Base-by-base conservation (phyloP, 2,329 filamentous ascomycete species). In the Colletotrichum sp. region DNA sequence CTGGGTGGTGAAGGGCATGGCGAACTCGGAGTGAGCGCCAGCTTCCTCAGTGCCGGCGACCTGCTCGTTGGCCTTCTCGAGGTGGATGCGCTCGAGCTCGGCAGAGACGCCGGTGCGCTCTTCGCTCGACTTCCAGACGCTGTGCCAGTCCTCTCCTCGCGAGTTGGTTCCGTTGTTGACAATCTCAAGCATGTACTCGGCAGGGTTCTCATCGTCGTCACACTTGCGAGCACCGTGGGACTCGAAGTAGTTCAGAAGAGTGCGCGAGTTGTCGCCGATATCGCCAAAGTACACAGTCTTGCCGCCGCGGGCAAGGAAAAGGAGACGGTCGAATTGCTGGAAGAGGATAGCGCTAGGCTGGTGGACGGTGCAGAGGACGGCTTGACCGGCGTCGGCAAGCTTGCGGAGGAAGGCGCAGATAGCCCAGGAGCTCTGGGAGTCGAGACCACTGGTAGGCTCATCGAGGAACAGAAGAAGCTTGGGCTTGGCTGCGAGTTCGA, bases 121-220 rank as follows among this genome's bases (percentile, higher is more conserved):
- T 0, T 84, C 80, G 66, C 89, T 91, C 0, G 83, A 83, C 5
- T 88, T 88, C 92, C 94, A 96, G 64, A 94, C 91, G 0, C 82
- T 80, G 80, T 94, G 92, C 94, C 94, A 96, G 79, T 95, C 91
- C 44, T 84, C 77, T 8, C 85, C 85, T 5, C 82, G 71, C 18
- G 81, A 79, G 78, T 87, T 88, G 5, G 77, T 78, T 1, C 84
- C 84, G 10, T 84, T 82, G 71, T 87, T 88, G 69, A 88, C 87
- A 18, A 89, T 83, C 78, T 90, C 88, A 8, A 95, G 88, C 91
- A 95, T 95, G 86, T 92, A 95, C 83, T 96, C 94, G 2, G 94
- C 94, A 0, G 94, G 94, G 79, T 95, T 95, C 76, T 93, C 93
- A 1, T 91, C 88, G 3, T 88, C 83, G 10, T 86, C 88, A 74